Base-by-base conservation (phyloP, 352 stramenopile species). In the Phytophthora pini region DNA sequence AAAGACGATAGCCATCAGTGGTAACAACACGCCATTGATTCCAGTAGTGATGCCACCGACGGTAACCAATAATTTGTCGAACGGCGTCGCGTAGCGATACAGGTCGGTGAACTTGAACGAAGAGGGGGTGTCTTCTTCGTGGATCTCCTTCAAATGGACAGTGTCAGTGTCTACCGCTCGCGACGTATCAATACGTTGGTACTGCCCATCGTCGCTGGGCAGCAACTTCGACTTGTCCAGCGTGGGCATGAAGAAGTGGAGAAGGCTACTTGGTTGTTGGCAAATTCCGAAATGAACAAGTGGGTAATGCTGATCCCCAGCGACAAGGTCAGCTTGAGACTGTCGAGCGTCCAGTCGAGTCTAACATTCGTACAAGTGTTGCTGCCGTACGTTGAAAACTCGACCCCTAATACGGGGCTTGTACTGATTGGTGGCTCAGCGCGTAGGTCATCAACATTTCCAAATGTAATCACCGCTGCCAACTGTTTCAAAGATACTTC, bases 1-100 rank as follows among this genome's bases (percentile, higher is more conserved):
- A 55, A 86, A 79, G 9, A 86, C 46, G 13, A 84, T 52, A 1
- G 72, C 70, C 78, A 87, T 84, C 32, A 73, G 58, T 15, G 77
- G 77, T 39, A 83, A 73, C 46, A 80, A 45, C 22, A 60, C 66
- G 38, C 77, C 76, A 50, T 85, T 82, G 9, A 55, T 53, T 11
- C 49, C 57, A 24, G 70, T 58, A 20, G 59, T 66, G 40, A 76
- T 10, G 11, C 76, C 26, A 12, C 70, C 70, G 11, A 77, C 17
- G 20, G 41, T n/a, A 6, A 85, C 57, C 31, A 80, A 48, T 4
- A 70, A 3, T 12, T 71, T 71, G 62, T 81, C 76, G 2, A 57
- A 49, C 0, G 49, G 22, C 31, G 68, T 80, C n/a, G 72, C 72
- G 56, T 65, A 80, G 32, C 72, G 67, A 34, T 80, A 80, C 38